phyloP scores from a whole-genome alignment of 768 basidiomycete species.

The Pleurotus eryngii region DNA sequence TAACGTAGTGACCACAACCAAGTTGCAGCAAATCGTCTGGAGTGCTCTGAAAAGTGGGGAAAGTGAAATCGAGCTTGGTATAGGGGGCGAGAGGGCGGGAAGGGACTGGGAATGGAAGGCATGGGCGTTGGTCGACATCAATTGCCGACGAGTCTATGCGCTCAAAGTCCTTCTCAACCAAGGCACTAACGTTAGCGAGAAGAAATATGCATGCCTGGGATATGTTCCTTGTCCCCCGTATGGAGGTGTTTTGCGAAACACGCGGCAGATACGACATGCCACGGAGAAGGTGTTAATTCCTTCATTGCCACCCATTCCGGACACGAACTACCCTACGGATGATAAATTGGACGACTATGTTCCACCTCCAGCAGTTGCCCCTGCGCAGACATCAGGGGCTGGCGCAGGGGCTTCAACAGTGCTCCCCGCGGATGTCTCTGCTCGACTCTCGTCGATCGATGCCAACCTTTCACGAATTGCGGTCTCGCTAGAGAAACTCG shows the following conservation, averaged over 20 bases:
- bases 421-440: constrained; percentile 25
- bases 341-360: constrained; percentile 33
- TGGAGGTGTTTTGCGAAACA: constrained; percentile 26
- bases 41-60: constrained; percentile 33
- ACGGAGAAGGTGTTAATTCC: constrained; percentile 28
- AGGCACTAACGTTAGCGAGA: constrained; percentile 20
- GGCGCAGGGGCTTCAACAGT: neutral
- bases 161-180: constrained; percentile 35
- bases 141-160: constrained; percentile 36
- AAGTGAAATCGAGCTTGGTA: constrained; percentile 32
- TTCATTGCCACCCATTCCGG: constrained; percentile 19
- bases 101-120: constrained; percentile 35
- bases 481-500: constrained; percentile 31
- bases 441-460: constrained; percentile 32
- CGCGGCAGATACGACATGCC: constrained; percentile 31
- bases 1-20: constrained; percentile 20
- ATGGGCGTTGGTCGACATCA: constrained; percentile 36
- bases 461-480: constrained; percentile 33
- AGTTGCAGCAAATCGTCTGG: constrained; percentile 30
- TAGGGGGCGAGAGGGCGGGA: constrained; percentile 24
- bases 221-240: constrained; percentile 35
- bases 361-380: constrained; percentile 18
- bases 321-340: constrained; percentile 21
- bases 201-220: constrained; percentile 28
- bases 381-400: neutral